Conservation (phyloP, 2,329 filamentous ascomycete species). For the Pseudogymnoascus sp. region DNA sequence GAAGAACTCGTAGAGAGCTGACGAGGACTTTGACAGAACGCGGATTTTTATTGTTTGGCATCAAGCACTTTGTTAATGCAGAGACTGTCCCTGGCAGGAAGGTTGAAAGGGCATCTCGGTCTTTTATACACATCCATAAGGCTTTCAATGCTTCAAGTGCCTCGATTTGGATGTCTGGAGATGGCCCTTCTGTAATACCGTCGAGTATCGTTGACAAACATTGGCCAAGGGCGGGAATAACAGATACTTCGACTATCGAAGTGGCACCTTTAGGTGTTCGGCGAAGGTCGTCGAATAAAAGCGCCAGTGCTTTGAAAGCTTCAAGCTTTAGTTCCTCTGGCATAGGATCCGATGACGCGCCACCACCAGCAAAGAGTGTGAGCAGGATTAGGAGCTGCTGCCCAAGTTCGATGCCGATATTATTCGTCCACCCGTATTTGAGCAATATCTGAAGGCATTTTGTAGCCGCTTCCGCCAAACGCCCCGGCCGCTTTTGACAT, state of each 20-base stretch:
- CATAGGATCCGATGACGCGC: conserved; percentile 38
- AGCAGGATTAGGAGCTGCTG: conserved; percentile 81
- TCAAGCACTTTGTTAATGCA: conserved; percentile 58
- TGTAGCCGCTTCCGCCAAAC: conserved; percentile 66
- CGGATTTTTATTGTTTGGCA: conserved; percentile 58
- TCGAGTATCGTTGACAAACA: conserved; percentile 74
- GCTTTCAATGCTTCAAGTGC: conserved; percentile 57
- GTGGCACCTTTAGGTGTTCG: conserved; percentile 40
- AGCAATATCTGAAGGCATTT: conserved; percentile 68
- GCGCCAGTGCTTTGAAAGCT: conserved; percentile 59
- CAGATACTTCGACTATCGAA: conserved; percentile 45
- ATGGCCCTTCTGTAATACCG: conserved; percentile 54
- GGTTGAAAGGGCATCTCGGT: conserved; percentile 67
- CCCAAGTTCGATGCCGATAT: conserved; percentile 62
- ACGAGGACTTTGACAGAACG: conserved; percentile 56
- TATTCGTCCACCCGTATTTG: conserved; percentile 66
- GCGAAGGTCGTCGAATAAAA: conserved; percentile 53
- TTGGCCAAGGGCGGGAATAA: conserved; percentile 73
- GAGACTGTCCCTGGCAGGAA: conserved; percentile 88
- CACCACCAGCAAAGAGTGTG: conserved; percentile 70
- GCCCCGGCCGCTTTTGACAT: conserved; percentile 61
- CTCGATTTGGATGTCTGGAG: conserved; percentile 60
- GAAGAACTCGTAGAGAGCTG: conserved; percentile 50
- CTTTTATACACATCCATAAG: conserved; percentile 55
- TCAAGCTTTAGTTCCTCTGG: conserved; percentile 69